Percentiles rank a stretch among this genome's conserved stretches.
These are phyloP conservation scores for Epichloe baconii DNA, from an alignment of 2,329 filamentous ascomycete genomes.

Conservation along the genomic window DNA sequence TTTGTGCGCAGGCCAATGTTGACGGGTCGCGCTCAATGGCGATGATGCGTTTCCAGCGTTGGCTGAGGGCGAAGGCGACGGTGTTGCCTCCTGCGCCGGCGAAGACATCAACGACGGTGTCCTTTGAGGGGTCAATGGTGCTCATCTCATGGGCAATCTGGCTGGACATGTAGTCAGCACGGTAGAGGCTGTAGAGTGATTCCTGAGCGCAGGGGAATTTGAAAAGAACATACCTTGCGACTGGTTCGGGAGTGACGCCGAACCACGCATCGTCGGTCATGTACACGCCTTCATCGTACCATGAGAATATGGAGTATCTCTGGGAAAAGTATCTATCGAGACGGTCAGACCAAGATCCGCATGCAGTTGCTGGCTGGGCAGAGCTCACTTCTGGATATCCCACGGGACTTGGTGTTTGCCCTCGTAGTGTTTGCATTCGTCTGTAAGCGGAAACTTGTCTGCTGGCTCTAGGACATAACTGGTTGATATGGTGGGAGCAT, in stretches of 20 bases:
- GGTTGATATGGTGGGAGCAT: constrained; percentile 5
- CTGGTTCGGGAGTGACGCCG: constrained; percentile 85
- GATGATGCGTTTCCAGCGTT: constrained; percentile 70
- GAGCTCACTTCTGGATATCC: constrained; percentile 69
- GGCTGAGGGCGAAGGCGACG: constrained; percentile 81
- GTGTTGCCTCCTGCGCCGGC: constrained; percentile 85
- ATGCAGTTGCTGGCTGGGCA: too few relatives aligned
- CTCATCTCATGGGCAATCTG: constrained; percentile 65
- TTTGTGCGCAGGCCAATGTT: constrained; percentile 77
- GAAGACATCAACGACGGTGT: constrained; percentile 74
- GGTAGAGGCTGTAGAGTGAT: not conserved
- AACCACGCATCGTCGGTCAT: constrained; percentile 96
- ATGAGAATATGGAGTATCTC: constrained; percentile 73
- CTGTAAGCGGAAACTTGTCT: constrained; percentile 38
- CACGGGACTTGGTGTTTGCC: constrained; percentile 58
- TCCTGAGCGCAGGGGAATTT: not conserved
- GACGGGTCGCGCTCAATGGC: constrained; percentile 75
- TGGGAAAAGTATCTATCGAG: constrained; percentile 72
- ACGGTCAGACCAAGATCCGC: not conserved
- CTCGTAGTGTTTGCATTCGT: constrained; percentile 64
- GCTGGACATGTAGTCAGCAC: constrained; percentile 25
- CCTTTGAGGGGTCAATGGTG: constrained; percentile 39
- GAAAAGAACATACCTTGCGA: constrained; percentile 54
- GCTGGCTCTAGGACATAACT: constrained; percentile 27
- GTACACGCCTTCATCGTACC: constrained; percentile 76